Evolutionary conservation across 2,329 filamentous ascomycete genomes (phyloP).

Genomic region (Nemania abortiva): DNA sequence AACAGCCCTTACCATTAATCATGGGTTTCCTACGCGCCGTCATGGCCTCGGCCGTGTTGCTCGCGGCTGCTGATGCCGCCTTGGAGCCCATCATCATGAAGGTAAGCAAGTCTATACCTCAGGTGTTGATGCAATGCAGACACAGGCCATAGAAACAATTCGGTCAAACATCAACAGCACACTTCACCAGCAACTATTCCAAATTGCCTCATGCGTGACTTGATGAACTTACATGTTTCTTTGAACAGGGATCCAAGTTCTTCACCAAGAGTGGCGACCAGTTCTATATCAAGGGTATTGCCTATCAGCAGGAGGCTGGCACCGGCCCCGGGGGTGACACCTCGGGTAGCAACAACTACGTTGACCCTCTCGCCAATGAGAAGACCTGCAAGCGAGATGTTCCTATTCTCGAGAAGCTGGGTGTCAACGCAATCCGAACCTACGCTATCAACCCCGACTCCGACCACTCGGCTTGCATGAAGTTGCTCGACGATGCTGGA

Average conservation of each 20-base stretch:
- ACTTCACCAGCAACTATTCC: not conserved
- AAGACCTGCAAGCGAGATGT: constrained; percentile 76
- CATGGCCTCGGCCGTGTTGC: constrained; percentile 47
- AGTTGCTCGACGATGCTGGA: constrained; percentile 73
- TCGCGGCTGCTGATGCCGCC: constrained; percentile 46
- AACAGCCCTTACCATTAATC: constrained; percentile 4
- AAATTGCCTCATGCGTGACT: not conserved
- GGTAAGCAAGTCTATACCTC: constrained; percentile 37
- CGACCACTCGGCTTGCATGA: constrained; percentile 79
- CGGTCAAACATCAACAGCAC: not conserved
- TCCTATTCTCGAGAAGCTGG: constrained; percentile 72
- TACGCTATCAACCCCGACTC: constrained; percentile 78
- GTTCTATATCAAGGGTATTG: constrained; percentile 77
- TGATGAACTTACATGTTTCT: constrained; percentile 22
- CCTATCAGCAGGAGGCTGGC: constrained; percentile 77
- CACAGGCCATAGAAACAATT: not conserved
- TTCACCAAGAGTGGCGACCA: constrained; percentile 73
- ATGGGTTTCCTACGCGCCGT: constrained; percentile 50
- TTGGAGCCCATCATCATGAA: constrained; percentile 52
- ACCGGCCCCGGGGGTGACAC: constrained; percentile 57
- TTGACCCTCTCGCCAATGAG: constrained; percentile 75
- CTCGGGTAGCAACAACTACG: constrained; percentile 62
- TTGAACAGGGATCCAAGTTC: constrained; percentile 60
- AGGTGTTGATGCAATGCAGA: not conserved
- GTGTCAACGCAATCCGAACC: constrained; percentile 81